These are phyloP conservation scores for Thinopyrum elongatum DNA, from an alignment of 176 grass and related monocot species.

Conservation along the genomic window DNA sequence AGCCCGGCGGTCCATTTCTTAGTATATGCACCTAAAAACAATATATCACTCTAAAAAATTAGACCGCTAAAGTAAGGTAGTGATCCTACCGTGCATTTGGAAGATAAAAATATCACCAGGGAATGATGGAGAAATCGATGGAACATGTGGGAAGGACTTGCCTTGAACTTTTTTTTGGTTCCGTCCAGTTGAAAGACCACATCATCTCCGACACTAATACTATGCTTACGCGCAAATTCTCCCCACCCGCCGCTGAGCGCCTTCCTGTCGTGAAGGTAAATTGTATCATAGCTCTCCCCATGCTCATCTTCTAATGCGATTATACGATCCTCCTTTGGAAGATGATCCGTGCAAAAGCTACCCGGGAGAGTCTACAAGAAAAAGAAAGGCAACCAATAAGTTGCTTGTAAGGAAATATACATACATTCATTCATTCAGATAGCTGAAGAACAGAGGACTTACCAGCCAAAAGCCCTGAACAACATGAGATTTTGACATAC, in stretches of 20 bases:
- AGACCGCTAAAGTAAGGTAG: background rate
- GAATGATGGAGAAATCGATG: background rate
- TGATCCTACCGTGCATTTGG: background rate
- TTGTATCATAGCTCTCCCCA: background rate
- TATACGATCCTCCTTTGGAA: constrained; percentile 8
- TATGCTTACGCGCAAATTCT: constrained; percentile 32
- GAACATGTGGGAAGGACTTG: background rate
- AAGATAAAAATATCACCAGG: background rate
- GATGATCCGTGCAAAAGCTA: constrained; percentile 38
- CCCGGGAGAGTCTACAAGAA: constrained; percentile 20
- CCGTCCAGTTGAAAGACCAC: constrained; percentile 36
- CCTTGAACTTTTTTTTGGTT: constrained; percentile 39
- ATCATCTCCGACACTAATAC: constrained; percentile 33
- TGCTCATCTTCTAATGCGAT: constrained; percentile 47
- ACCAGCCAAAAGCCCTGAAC: constrained; percentile 39
- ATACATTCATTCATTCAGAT: background rate
- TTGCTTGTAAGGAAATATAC: too few relatives aligned
- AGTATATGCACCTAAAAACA: constrained; percentile 30
- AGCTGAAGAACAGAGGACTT: background rate
- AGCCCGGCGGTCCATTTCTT: background rate
- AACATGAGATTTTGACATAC: constrained; percentile 42
- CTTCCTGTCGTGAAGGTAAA: constrained; percentile 15
- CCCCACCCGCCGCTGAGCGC: constrained; percentile 50
- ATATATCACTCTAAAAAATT: background rate
- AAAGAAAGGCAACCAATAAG: too few relatives aligned